These are phyloP conservation scores for Zygosaccharomyces bisporus DNA, from an alignment of 805 yeast species.

Conservation along the genomic window DNA sequence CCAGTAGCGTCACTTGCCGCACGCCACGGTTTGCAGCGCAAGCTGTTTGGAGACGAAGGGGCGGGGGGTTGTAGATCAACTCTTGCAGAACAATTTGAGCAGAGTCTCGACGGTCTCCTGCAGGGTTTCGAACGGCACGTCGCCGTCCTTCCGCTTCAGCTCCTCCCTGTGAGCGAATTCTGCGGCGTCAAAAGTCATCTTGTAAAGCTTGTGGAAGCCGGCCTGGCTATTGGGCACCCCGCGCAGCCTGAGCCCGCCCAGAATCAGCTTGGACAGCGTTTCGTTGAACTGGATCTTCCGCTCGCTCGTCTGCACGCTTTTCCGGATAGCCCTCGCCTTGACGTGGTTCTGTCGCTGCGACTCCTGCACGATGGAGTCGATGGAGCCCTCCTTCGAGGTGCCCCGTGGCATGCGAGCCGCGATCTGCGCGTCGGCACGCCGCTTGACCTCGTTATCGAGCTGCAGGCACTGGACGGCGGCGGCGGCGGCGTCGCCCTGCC, in stretches of 20 bases:
- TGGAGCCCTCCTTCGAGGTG: conserved; percentile 12
- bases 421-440: conserved; percentile 13
- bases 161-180: conserved; percentile 38
- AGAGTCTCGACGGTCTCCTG: conserved; percentile 38
- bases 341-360: conserved; percentile 18
- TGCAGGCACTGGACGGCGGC: conserved; percentile 12
- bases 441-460: conserved; percentile 12
- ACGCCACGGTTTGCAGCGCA: no score
- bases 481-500: conserved; percentile 5
- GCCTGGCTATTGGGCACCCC: conserved; percentile 31
- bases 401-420: conserved; percentile 1
- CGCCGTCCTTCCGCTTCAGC: conserved; percentile 13
- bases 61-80: conserved; percentile 10
- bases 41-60: no score
- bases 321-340: conserved; percentile 17
- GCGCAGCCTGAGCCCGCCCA: conserved; percentile 38
- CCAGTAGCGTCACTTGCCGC: no score
- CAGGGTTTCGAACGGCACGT: conserved; percentile 32
- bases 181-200: conserved; percentile 37
- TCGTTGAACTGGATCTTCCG: conserved; percentile 29
- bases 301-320: conserved; percentile 26
- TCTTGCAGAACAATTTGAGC: conserved; percentile 33
- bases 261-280: conserved; percentile 35
- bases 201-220: conserved; percentile 36
- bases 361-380: conserved; percentile 25